These are phyloP conservation scores for Pichia rugopelliculosa DNA, from an alignment of 805 yeast genomes.

Conservation along the genomic window DNA sequence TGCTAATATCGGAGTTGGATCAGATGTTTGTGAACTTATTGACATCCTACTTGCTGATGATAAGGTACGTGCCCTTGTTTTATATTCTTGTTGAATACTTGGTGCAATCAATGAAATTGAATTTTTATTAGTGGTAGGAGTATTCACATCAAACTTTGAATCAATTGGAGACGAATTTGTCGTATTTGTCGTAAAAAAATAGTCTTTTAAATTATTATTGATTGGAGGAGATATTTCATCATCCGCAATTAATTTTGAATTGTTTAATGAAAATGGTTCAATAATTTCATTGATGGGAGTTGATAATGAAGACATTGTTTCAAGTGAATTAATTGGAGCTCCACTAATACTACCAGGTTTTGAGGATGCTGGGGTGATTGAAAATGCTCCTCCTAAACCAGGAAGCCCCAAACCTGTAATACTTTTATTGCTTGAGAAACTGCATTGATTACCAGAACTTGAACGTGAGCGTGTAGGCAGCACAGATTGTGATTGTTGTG, in stretches of 20 bases:
- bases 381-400: slow-evolving; percentile 1
- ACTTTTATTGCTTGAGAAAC: slow-evolving; percentile 7
- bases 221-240: background rate
- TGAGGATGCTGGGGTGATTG: slow-evolving; percentile 8
- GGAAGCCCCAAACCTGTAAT: slow-evolving; percentile 4
- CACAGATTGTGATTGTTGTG: no score
- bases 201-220: background rate
- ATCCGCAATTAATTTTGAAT: background rate
- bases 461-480: background rate
- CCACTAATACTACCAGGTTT: slow-evolving; percentile 8
- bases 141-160: background rate
- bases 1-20: background rate
- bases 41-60: slow-evolving; percentile 35
- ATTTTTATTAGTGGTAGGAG: background rate
- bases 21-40: slow-evolving; percentile 30
- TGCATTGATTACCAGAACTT: background rate
- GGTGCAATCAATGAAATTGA: slow-evolving; percentile 1
- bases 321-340: background rate
- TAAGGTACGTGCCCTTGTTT: slow-evolving; percentile 14
- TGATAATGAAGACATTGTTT: background rate
- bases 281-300: slow-evolving; percentile 11
- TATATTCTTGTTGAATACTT: slow-evolving; percentile 13
- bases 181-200: background rate
- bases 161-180: slow-evolving; percentile 7
- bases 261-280: slow-evolving; percentile 23